Percentiles rank a stretch among this genome's conserved stretches.
phyloP scores from a whole-genome alignment of 345 rosid species.

The Eucalyptus pauciflora region DNA sequence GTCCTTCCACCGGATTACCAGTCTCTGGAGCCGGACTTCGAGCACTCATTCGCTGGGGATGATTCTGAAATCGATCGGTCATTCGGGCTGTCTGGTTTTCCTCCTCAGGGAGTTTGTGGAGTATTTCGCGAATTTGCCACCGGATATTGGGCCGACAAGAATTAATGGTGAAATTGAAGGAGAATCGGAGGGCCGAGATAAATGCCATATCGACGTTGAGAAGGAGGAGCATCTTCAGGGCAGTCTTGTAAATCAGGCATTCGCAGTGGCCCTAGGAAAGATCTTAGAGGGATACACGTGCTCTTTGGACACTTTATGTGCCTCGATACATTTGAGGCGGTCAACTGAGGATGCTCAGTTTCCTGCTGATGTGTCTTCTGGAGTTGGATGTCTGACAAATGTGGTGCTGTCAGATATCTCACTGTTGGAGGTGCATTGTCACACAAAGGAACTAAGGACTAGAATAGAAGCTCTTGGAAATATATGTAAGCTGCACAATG shows the following conservation, averaged over 20 bases:
- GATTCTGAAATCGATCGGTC: constrained; percentile 55
- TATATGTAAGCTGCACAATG: constrained; percentile 46
- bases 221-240: constrained; percentile 10
- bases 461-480: constrained; percentile 80
- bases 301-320: constrained; percentile 55
- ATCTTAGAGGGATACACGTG: constrained; percentile 67
- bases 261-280: constrained; percentile 73
- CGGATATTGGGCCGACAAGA: neutral
- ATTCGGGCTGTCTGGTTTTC: constrained; percentile 56
- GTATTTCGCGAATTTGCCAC: constrained; percentile 27
- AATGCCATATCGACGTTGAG: neutral
- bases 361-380: constrained; percentile 8
- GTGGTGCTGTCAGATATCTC: constrained; percentile 56
- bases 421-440: constrained; percentile 66
- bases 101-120: constrained; percentile 62
- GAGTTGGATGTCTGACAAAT: constrained; percentile 49
- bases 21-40: constrained; percentile 59
- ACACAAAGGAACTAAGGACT: constrained; percentile 66
- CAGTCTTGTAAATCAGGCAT: constrained; percentile 88
- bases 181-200: constrained; percentile 5
- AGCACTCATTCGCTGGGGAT: constrained; percentile 73
- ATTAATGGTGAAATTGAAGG: constrained; percentile 6
- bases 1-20: constrained; percentile 43
- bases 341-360: constrained; percentile 20
- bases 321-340: constrained; percentile 53